Conservation (phyloP, 306 rosid species). For the Sphenostylis stenocarpa region DNA sequence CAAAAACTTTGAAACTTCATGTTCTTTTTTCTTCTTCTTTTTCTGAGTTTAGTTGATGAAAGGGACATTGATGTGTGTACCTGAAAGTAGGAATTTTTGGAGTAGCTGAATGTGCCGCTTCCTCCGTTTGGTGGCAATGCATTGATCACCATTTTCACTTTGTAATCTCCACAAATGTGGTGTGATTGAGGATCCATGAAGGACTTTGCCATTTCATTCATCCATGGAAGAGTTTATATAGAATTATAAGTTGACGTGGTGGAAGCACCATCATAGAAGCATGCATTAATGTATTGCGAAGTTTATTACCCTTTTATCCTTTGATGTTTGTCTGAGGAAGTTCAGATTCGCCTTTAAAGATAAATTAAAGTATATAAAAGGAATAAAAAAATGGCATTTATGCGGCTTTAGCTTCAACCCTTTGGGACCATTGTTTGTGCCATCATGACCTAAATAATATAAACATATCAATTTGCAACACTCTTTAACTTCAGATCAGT, state of each 20-base stretch:
- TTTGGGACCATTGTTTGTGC: not conserved
- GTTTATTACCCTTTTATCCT: not conserved
- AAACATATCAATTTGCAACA: not conserved
- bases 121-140: conserved; percentile 48
- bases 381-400: not conserved
- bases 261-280: conserved; percentile 16
- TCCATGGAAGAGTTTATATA: conserved; percentile 29
- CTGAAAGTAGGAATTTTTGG: conserved; percentile 52
- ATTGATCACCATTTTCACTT: not conserved
- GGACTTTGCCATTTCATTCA: conserved; percentile 1
- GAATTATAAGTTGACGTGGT: not conserved
- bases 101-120: conserved; percentile 44
- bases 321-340: not conserved
- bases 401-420: not conserved
- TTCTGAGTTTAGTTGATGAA: not conserved
- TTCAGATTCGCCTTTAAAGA: not conserved
- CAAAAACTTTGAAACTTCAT: not conserved
- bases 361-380: not conserved
- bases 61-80: conserved; percentile 14
- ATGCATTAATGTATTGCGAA: not conserved
- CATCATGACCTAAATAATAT: not conserved
- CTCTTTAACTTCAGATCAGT: not conserved
- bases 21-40: not conserved
- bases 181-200: not conserved
- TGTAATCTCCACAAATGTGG: not conserved